phyloP scores from a whole-genome alignment of 2,329 filamentous ascomycete species.

The Epichloe gansuensis region DNA sequence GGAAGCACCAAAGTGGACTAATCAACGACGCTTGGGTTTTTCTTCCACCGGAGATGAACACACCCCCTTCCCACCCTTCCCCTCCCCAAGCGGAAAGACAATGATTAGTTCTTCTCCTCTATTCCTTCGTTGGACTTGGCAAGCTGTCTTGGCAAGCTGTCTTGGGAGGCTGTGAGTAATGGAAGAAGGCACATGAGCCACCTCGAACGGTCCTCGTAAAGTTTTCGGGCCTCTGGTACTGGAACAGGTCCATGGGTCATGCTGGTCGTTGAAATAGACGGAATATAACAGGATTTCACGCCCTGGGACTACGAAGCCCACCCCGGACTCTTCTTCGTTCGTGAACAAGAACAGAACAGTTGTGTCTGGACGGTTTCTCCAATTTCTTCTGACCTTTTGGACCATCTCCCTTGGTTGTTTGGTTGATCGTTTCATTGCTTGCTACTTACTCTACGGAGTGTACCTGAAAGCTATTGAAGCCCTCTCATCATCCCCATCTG shows the following conservation, averaged over 20 bases:
- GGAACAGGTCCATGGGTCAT: background rate
- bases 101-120: background rate
- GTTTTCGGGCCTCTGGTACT: background rate
- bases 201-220: conserved; percentile 4
- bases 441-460: too few species aligned
- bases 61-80: too few species aligned
- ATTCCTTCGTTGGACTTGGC: background rate
- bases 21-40: background rate
- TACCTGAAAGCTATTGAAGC: background rate
- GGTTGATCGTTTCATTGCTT: too few species aligned
- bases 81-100: background rate
- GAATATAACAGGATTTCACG: conserved; percentile 7
- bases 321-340: conserved; percentile 6
- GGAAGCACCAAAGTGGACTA: background rate
- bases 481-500: background rate
- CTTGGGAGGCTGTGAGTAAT: background rate
- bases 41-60: conserved; percentile 1
- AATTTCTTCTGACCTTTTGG: background rate
- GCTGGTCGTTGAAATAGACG: background rate
- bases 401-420: background rate
- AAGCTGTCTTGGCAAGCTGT: background rate
- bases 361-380: too few species aligned
- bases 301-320: conserved; percentile 5
- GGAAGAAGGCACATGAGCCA: background rate
- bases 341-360: background rate